Evolutionary conservation across 306 rosid species (phyloP), one percentile per base, ranked within the genome.

Genomic region (Vachellia pachyceras): DNA sequence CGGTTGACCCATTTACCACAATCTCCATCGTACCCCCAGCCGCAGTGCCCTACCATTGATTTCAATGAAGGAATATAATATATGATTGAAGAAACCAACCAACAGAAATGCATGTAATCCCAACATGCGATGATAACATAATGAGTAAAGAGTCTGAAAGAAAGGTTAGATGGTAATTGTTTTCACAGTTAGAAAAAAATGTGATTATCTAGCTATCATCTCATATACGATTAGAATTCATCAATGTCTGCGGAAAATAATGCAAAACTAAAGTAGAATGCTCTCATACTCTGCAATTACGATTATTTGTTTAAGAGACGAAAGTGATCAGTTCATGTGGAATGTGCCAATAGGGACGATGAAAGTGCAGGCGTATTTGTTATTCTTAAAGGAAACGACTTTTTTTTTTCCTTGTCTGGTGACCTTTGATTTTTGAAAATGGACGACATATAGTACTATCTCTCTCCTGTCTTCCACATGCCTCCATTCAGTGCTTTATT

Each of bases 1-100:
- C 98, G 0, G 98, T 91, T 18, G 97, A 82, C 44, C 94, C 96
- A 82, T 93, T 88, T 81, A 84, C 93, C 81, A 93, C 95, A 47
- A 95, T 95, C 88, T 93, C 98, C 93, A 87, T 90, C 13, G 99
- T 93, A 33, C 98, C 97, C 74, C 97, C 97, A 69, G 97, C 99
- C 4, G 95, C 97, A 18, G 96, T 93, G 66, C 98, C 99, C 99
- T 90, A 85, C 6, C 35, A 67, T 50, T 37, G 55, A 54, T 72
- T 49, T 33, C 49, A 33, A 61, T 6, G 15, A 42, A 57, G 61
- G 61, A 6, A 54, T 17, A 65, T 6, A 76, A 58, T 3, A 33
- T 15, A 40, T 25, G 75, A 70, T 23, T 25, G 6, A 71, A 57
- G 22, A 75, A 40, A 60, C 17, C 40, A 3, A 52, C 18, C 4